Evolutionary conservation across 495 filamentous ascomycete species (phyloP).

Genomic region (Echria macrotheca): DNA sequence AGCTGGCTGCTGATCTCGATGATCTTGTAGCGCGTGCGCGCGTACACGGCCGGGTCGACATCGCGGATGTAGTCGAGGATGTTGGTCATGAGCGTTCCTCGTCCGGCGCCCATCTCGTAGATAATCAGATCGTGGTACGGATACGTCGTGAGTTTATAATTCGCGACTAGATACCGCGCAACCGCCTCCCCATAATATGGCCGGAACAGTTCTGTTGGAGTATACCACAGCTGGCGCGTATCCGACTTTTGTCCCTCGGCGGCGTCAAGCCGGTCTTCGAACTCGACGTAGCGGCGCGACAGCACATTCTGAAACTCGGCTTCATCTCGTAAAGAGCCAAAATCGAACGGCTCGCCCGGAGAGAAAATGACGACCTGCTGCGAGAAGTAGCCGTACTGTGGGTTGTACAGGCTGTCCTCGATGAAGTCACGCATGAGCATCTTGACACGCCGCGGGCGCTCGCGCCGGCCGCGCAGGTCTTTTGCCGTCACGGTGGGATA

Average conservation of each 20-base stretch:
- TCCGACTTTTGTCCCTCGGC: constrained; percentile 54
- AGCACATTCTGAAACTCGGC: constrained; percentile 72
- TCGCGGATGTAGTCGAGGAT: constrained; percentile 94
- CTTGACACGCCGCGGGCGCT: constrained; percentile 83
- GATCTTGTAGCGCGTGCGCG: constrained; percentile 86
- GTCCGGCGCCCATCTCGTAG: constrained; percentile 97
- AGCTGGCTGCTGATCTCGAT: constrained; percentile 88
- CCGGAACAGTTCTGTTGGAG: constrained; percentile 92
- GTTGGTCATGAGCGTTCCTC: constrained; percentile 97
- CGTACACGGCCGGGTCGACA: constrained; percentile 84
- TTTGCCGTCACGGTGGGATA: constrained; percentile 84
- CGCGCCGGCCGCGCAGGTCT: constrained; percentile 60
- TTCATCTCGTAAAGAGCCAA: constrained; percentile 74
- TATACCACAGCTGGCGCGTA: constrained; percentile 94
- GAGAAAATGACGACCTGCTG: constrained; percentile 96
- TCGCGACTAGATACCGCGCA: constrained; percentile 84
- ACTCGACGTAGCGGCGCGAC: constrained; percentile 74
- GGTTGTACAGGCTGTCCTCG: constrained; percentile 96
- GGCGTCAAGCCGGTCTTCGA: constrained; percentile 82
- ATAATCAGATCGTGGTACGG: constrained; percentile 97
- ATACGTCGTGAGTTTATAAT: constrained; percentile 91
- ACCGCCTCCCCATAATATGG: constrained; percentile 97
- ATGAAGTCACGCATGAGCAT: constrained; percentile 98
- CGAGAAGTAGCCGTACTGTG: constrained; percentile 95
- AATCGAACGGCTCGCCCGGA: constrained; percentile 88